Percentiles rank a stretch among this genome's conserved stretches.
phyloP scores from a whole-genome alignment of 768 basidiomycete species.

The Pleurotus giganteus region DNA sequence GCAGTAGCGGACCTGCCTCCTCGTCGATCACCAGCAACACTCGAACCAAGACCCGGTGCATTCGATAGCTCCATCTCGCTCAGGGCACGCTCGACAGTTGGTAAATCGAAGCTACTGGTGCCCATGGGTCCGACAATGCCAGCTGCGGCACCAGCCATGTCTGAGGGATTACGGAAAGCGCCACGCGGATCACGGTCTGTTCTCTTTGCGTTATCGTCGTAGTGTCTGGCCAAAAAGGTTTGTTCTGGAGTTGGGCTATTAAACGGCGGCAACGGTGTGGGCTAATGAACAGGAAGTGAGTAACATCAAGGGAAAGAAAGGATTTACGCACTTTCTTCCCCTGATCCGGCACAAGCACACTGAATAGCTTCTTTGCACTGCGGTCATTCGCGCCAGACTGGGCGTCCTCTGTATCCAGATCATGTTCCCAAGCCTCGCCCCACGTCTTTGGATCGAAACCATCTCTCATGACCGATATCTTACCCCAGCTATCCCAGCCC shows the following conservation, averaged over 20 bases:
- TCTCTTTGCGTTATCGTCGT: constrained; percentile 89
- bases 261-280: constrained; percentile 67
- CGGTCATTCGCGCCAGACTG: constrained; percentile 38
- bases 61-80: constrained; percentile 76
- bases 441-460: constrained; percentile 83
- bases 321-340: constrained; percentile 59
- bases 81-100: constrained; percentile 85
- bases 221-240: constrained; percentile 85
- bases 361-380: constrained; percentile 71
- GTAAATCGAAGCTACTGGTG: constrained; percentile 80
- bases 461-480: constrained; percentile 86
- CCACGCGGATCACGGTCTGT: constrained; percentile 87
- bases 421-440: constrained; percentile 79
- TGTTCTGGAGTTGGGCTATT: constrained; percentile 87
- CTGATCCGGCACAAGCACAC: constrained; percentile 70
- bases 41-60: constrained; percentile 32
- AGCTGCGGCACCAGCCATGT: constrained; percentile 51
- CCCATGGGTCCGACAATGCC: constrained; percentile 95
- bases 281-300: constrained; percentile 32
- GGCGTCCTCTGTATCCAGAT: constrained; percentile 50
- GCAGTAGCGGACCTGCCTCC: constrained; percentile 26
- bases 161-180: constrained; percentile 78
- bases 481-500: constrained; percentile 99
- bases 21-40: constrained; percentile 20
- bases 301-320: neutral